Conservation (phyloP, 768 basidiomycete species). For the Tricholoma flavovirens region DNA sequence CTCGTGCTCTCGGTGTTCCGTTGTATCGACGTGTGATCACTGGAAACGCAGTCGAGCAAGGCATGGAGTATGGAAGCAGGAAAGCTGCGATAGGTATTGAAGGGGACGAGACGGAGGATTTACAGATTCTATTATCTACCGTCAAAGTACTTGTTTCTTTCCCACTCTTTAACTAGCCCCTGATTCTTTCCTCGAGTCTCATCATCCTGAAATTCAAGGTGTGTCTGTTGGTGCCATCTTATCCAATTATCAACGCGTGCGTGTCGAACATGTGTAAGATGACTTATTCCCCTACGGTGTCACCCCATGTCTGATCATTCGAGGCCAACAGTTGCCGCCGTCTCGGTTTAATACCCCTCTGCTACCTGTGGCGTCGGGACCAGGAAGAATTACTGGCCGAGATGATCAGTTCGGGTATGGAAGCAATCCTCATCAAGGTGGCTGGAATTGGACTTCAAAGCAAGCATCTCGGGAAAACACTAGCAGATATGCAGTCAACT, state of each 20-base stretch:
- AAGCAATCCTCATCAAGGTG: conserved; percentile 88
- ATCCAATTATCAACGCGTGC: conserved; percentile 93
- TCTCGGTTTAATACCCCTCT: conserved; percentile 71
- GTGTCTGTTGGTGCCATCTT: conserved; percentile 96
- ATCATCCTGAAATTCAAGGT: conserved; percentile 77
- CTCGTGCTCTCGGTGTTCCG: conserved; percentile 79
- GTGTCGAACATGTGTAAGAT: conserved; percentile 94
- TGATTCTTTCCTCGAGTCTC: conserved; percentile 35
- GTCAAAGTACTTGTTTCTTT: conserved; percentile 59
- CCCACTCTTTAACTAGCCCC: not conserved
- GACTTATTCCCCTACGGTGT: not conserved
- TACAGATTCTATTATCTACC: conserved; percentile 60
- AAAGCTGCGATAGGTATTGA: conserved; percentile 39
- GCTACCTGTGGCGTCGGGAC: conserved; percentile 91
- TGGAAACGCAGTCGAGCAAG: conserved; percentile 76
- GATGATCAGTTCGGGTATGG: conserved; percentile 78
- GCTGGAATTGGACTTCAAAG: conserved; percentile 86
- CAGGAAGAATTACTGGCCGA: conserved; percentile 81
- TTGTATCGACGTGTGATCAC: conserved; percentile 77
- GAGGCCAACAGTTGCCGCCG: conserved; percentile 64
- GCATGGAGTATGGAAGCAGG: conserved; percentile 79
- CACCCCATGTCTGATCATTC: not conserved
- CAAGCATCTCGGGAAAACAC: conserved; percentile 71
- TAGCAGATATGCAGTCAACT: conserved; percentile 69
- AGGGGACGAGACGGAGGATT: conserved; percentile 97